Percentiles rank a stretch among this genome's conserved stretches.
Evolutionary conservation across 129 eudicot species (phyloP).

Genomic region (Centrapalus pauciflorus): DNA sequence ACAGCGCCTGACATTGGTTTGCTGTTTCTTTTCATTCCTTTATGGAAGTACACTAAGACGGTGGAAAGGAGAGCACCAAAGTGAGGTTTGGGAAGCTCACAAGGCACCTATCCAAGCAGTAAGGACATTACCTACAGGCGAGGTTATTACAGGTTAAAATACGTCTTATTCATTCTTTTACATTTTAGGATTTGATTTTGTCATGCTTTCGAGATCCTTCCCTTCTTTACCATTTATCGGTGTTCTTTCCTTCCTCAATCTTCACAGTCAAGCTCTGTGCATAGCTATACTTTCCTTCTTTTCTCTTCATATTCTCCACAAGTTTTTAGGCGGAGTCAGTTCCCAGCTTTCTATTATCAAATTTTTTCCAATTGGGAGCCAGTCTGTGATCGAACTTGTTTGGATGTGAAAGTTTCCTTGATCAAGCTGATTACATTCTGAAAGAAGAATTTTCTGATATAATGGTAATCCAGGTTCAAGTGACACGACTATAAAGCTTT

Average conservation of each 20-base stretch:
- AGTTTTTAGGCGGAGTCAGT: background rate
- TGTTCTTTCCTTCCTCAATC: background rate
- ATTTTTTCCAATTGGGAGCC: background rate
- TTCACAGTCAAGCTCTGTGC: background rate
- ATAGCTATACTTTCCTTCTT: background rate
- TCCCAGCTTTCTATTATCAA: background rate
- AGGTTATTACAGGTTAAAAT: constrained; percentile 73
- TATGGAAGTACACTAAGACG: constrained; percentile 70
- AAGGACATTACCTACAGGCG: constrained; percentile 70
- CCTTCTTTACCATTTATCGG: background rate
- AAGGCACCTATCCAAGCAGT: constrained; percentile 83
- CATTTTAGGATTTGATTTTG: background rate
- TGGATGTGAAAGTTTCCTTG: background rate
- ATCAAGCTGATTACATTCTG: background rate
- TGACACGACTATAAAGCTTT: constrained; percentile 85
- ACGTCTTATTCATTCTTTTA: background rate
- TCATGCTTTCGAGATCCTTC: background rate
- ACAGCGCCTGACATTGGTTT: background rate
- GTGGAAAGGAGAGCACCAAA: constrained; percentile 76
- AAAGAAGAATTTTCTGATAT: constrained; percentile 10
- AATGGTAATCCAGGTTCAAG: constrained; percentile 73
- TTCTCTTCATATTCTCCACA: background rate
- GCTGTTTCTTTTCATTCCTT: constrained; percentile 3
- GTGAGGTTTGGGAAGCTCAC: constrained; percentile 86
- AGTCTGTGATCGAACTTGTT: background rate